Base-by-base conservation (phyloP, 345 rosid genomes). In the Aegle marmelos region DNA sequence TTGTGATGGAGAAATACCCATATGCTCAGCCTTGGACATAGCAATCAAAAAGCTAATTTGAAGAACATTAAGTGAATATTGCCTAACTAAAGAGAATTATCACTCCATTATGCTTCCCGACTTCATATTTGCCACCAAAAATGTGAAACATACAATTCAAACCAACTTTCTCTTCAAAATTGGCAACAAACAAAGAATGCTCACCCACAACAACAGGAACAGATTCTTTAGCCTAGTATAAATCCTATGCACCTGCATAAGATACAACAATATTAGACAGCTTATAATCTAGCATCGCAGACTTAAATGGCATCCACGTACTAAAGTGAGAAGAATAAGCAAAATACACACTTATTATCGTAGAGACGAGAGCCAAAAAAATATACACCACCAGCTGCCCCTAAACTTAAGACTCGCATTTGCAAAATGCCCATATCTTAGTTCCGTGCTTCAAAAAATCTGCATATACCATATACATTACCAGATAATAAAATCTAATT, bases 11-110 rank as follows among this genome's bases (percentile, higher is more conserved):
- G 83, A 85, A 72, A 80, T 37, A 16, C 76, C 78, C 70, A 70
- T 75, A 28, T 75, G 37, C 76, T 71, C 82, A 66, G 72, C 62
- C 75, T 68, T 62, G 36, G 79, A 72, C 88, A 85, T 78, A 59
- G 34, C 67, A 76, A 58, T 41, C 65, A 72, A 50, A 72, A 39
- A 68, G 65, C 75, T n/a, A 57, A 37, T 57, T 70, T 36, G 28
- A 34, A 25, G 27, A 62, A 70, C 27, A 61, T 58, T 9, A 64
- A 75, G 70, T 34, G 62, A 65, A 34, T 70, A 75, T 13, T 25
- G n/a, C 71, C 34, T 9, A 17, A 64, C 50, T 66, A 57, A 39
- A 27, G 70, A 57, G 68, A 21, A 34, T 24, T 57, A 73, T 68
- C 48, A 79, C 37, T 56, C 73, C 73, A 54, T n/a, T 57, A 76